Conservation (phyloP, 1,284 basidiomycete species). For the Cutaneotrichosporon cutaneum region DNA sequence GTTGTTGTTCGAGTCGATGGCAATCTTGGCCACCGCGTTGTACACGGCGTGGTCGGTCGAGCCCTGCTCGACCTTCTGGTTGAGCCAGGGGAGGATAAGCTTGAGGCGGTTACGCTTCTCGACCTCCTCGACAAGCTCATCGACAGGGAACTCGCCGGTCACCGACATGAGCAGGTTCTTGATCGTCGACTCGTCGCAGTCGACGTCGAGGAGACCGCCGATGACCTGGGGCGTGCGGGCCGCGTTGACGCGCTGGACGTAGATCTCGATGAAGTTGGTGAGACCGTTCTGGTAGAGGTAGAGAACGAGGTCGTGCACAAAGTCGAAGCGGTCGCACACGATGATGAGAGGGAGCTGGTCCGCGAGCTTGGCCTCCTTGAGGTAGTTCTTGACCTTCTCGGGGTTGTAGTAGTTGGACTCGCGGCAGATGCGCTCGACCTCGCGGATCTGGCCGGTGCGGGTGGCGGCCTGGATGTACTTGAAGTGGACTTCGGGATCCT, state of each 20-base stretch:
- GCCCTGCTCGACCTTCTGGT: slow-evolving; percentile 86
- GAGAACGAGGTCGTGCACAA: slow-evolving; percentile 97
- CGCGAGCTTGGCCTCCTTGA: slow-evolving; percentile 94
- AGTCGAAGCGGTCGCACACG: slow-evolving; percentile 99
- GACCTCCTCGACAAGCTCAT: slow-evolving; percentile 95
- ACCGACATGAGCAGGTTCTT: slow-evolving; percentile 91
- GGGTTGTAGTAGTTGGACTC: slow-evolving; percentile 98
- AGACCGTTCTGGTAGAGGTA: slow-evolving; percentile 99
- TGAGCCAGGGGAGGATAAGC: slow-evolving; percentile 95
- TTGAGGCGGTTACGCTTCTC: slow-evolving; percentile 95
- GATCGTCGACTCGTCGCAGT: slow-evolving; percentile 95
- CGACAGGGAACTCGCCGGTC: slow-evolving; percentile 94
- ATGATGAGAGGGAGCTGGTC: slow-evolving; percentile 99
- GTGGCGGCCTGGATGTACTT: slow-evolving; percentile 99
- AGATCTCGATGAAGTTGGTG: slow-evolving; percentile 97
- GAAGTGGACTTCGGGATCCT: slow-evolving; percentile 98
- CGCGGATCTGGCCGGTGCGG: slow-evolving; percentile 95
- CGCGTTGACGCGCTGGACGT: slow-evolving; percentile 97
- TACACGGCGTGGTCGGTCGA: slow-evolving; percentile 89
- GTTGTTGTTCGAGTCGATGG: slow-evolving; percentile 98
- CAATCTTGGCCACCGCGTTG: slow-evolving; percentile 98
- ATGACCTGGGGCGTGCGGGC: slow-evolving; percentile 97
- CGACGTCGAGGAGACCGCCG: slow-evolving; percentile 94
- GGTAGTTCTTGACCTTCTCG: slow-evolving; percentile 99
- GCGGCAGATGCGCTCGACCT: slow-evolving; percentile 97